These are phyloP conservation scores for Colletotrichum graminicola DNA, from an alignment of 2,329 filamentous ascomycete genomes.

Conservation along the genomic window DNA sequence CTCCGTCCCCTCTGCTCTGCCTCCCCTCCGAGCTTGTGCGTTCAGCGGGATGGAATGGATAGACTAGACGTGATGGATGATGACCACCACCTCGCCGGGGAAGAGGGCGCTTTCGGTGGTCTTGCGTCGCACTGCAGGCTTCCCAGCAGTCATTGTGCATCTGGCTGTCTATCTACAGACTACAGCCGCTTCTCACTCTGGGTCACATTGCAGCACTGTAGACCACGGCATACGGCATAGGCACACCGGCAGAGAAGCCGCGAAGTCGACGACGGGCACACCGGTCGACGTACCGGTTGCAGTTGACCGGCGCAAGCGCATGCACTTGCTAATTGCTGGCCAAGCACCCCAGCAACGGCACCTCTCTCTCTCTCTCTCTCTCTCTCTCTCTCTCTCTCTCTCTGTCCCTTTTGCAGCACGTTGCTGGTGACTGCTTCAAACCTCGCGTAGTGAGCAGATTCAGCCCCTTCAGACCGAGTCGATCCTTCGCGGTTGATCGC, in stretches of 20 bases:
- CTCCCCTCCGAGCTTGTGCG: background rate
- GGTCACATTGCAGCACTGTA: slow-evolving; percentile 3
- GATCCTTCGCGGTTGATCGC: background rate
- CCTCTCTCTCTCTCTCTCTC: background rate
- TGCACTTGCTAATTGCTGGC: slow-evolving; percentile 27
- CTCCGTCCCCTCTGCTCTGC: background rate
- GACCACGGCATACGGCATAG: background rate
- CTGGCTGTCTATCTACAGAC: background rate
- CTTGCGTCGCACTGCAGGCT: slow-evolving; percentile 27
- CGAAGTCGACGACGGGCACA: slow-evolving; percentile 27
- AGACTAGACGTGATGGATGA: background rate
- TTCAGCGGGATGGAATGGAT: slow-evolving; percentile 3
- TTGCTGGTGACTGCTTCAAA: slow-evolving; percentile 15
- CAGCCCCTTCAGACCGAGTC: background rate
- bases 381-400: no score
- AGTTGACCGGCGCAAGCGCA: slow-evolving; percentile 21
- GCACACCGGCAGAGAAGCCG: slow-evolving; percentile 21
- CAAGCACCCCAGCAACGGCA: slow-evolving; percentile 16
- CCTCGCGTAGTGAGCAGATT: background rate
- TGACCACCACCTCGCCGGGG: slow-evolving; percentile 4
- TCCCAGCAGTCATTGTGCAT: slow-evolving; percentile 19
- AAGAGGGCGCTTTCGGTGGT: background rate
- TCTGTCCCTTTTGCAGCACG: background rate
- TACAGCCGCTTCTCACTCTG: slow-evolving; percentile 23
- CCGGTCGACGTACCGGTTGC: slow-evolving; percentile 11